Evolutionary conservation across 768 basidiomycete genomes (phyloP), one percentile per base, ranked within the genome.

Genomic region (Agaricus subrufescens): DNA sequence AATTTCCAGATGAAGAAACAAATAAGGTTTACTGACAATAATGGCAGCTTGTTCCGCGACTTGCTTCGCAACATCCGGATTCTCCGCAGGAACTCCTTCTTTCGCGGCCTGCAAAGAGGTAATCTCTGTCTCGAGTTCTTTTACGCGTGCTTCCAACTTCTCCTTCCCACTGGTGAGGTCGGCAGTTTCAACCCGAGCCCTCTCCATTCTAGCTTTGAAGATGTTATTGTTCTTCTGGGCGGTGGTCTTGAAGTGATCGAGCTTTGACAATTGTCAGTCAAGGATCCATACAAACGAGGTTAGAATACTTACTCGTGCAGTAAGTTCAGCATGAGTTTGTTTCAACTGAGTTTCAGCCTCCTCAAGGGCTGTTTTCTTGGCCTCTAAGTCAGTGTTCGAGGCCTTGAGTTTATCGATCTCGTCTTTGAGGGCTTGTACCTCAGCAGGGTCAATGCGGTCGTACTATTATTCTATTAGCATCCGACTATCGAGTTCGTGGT

Each of bases 391-490:
- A 19, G 30, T 52, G 25, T 55, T 38, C 14, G 52, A 40, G n/a
- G 38, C 42, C 15, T 83, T 82, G 52, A 88, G 59, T 14, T 61
- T 67, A 52, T 81, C 79, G 8, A 89, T 79, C 65, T 92, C 86
- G 25, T 88, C 87, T 68, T 85, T 89, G 52, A 94, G 76, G 6
- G 80, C 76, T 63, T 92, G 89, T 38, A 94, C 75, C 63, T 94
- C 92, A 2, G 87, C 83, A 15, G 92, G 91, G 66, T 94, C 92
- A 61, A 91, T 87, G 45, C 92, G 89, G 62, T 94, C 91, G 64
- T 93, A 93, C 89, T 91, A 58, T 3, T 30, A 34, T 19, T 29
- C 4, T 3, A 34, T 54, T 10, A 50, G 42, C 27, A 14, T 26
- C 23, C 29, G 1, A 10, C 6, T 10, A 37, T 23, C 27, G 30